These are phyloP conservation scores for Yamadazyma kanchanaburiensis DNA, from an alignment of 1,139 yeast genomes.

Conservation along the genomic window DNA sequence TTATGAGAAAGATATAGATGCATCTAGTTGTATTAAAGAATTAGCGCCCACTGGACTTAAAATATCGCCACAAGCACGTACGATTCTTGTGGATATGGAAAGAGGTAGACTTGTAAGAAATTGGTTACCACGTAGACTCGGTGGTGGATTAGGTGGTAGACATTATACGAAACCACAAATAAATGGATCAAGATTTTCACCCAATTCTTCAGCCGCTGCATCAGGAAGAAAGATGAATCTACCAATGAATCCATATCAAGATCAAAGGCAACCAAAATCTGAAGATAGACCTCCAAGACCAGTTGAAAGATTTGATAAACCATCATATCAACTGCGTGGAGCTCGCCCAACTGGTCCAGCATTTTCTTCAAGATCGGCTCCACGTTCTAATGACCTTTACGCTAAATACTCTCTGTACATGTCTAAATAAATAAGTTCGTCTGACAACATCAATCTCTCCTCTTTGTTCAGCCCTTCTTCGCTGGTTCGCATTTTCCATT, in stretches of 20 bases:
- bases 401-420: conserved; percentile 34
- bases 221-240: conserved; percentile 29
- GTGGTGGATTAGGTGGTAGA: conserved; percentile 69
- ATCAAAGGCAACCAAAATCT: conserved; percentile 1
- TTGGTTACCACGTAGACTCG: conserved; percentile 78
- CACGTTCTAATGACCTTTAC: conserved; percentile 7
- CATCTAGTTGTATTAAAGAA: conserved; percentile 55
- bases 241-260: conserved; percentile 14
- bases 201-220: conserved; percentile 56
- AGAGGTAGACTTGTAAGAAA: conserved; percentile 71
- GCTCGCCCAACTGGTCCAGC: too few species aligned
- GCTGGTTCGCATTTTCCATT: neutral
- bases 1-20: conserved; percentile 58
- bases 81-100: conserved; percentile 75
- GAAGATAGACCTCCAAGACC: too few species aligned
- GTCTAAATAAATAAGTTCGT: conserved; percentile 2
- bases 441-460: neutral
- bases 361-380: too few species aligned
- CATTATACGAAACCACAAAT: conserved; percentile 42
- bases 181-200: conserved; percentile 21
- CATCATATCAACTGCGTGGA: too few species aligned
- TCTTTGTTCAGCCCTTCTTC: neutral
- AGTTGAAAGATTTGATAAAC: too few species aligned
- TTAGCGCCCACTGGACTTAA: conserved; percentile 53
- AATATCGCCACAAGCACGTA: conserved; percentile 32